phyloP scores from a whole-genome alignment of 139 green algal genomes.

The Picochlorum costavermella region DNA sequence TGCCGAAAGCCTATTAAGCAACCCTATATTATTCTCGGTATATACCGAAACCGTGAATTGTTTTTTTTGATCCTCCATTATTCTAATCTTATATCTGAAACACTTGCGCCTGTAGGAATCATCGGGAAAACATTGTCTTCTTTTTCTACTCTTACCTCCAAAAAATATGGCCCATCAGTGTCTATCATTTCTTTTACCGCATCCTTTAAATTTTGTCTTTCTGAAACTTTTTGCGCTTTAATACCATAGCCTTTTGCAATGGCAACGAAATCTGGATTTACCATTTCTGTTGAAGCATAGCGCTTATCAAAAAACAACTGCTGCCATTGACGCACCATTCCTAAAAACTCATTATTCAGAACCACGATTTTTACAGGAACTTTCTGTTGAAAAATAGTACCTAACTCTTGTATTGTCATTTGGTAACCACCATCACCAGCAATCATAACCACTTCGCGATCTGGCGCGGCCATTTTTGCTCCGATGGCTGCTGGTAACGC shows the following conservation, averaged over 20 bases:
- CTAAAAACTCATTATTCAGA: slow-evolving; percentile 99
- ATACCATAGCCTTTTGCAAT: slow-evolving; percentile 78
- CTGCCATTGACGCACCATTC: slow-evolving; percentile 98
- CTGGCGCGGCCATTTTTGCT: slow-evolving; percentile 49
- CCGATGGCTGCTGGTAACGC: slow-evolving; percentile 90
- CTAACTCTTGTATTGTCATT: slow-evolving; percentile 97
- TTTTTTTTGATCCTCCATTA: too few species aligned
- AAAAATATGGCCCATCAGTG: slow-evolving; percentile 87
- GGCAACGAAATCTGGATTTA: slow-evolving; percentile 89
- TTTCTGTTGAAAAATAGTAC: slow-evolving; percentile 83
- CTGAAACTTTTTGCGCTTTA: slow-evolving; percentile 57
- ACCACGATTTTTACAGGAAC: slow-evolving; percentile 94
- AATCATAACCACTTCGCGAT: slow-evolving; percentile 88
- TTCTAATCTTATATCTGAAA: too few species aligned
- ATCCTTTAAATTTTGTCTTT: slow-evolving; percentile 46
- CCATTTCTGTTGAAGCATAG: slow-evolving; percentile 95
- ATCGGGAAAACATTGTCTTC: slow-evolving; percentile 99
- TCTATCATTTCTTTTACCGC: slow-evolving; percentile 81
- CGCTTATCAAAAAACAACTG: slow-evolving; percentile 99
- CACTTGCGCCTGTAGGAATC: too few species aligned
- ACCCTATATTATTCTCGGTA: too few species aligned
- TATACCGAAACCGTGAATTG: too few species aligned
- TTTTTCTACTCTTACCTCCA: slow-evolving; percentile 98
- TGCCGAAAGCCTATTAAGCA: too few species aligned
- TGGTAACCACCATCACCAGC: slow-evolving; percentile 96